phyloP scores from a whole-genome alignment of 2,329 filamentous ascomycete species.

The Sclerotinia borealis region DNA sequence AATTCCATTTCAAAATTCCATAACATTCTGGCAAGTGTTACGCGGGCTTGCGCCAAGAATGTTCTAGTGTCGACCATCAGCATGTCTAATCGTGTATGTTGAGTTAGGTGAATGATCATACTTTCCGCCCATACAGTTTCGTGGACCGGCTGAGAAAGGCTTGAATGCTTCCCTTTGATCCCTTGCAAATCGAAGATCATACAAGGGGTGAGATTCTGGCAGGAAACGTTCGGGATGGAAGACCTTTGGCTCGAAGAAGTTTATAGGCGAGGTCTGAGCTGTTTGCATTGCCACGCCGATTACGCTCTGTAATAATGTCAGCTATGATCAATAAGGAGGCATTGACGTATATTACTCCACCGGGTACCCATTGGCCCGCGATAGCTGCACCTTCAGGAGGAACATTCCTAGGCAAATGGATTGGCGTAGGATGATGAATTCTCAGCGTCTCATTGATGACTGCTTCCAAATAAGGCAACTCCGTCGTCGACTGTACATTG shows the following conservation, averaged over 20 bases:
- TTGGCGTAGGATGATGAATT: conserved; percentile 13
- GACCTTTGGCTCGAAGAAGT: neutral
- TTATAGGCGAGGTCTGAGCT: neutral
- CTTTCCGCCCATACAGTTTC: conserved; percentile 3
- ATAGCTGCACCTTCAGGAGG: conserved; percentile 3
- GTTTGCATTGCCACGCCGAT: neutral
- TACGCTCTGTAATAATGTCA: neutral
- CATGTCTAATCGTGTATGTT: neutral
- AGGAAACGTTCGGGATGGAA: conserved; percentile 7
- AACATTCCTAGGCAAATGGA: conserved; percentile 2
- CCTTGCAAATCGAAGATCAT: neutral
- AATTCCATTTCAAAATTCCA: neutral
- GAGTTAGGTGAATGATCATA: neutral
- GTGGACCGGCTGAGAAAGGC: neutral
- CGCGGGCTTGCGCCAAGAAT: neutral
- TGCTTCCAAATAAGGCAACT: conserved; percentile 7
- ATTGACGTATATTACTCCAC: neutral
- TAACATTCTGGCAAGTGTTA: neutral
- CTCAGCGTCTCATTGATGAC: conserved; percentile 12
- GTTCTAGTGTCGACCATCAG: neutral
- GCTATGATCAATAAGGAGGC: neutral
- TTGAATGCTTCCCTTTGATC: conserved; percentile 2
- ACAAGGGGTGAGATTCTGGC: neutral
- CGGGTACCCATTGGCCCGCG: conserved; percentile 11
- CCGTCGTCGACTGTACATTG: conserved; percentile 20